Evolutionary conservation across 1,284 basidiomycete species (phyloP).

Genomic region (Rhodotorula sp.): DNA sequence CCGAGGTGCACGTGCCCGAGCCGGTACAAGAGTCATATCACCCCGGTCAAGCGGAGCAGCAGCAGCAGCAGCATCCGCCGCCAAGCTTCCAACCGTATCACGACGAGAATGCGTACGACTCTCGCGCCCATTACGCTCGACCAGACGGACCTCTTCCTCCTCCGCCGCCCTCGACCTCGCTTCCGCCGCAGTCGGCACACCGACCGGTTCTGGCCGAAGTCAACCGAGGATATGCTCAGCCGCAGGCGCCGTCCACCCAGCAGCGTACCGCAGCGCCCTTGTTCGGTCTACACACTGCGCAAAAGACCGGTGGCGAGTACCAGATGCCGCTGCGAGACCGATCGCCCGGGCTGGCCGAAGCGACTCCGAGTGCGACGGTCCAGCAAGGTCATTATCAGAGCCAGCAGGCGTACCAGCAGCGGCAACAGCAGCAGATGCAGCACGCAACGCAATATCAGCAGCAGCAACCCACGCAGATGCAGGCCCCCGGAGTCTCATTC

Average conservation of each 20-base stretch:
- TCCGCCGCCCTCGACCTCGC: neutral
- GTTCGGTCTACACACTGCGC: neutral
- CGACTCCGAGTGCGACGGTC: conserved; percentile 31
- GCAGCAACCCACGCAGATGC: conserved; percentile 4
- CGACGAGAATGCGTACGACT: conserved; percentile 28
- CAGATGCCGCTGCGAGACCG: conserved; percentile 32
- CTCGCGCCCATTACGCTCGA: conserved; percentile 1
- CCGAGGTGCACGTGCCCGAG: conserved; percentile 1
- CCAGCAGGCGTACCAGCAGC: conserved; percentile 21
- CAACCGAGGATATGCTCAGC: conserved; percentile 16
- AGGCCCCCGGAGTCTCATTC: conserved; percentile 9
- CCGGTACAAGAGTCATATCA: conserved; percentile 1
- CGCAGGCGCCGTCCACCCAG: conserved; percentile 10
- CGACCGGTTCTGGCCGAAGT: conserved; percentile 27
- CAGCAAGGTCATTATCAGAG: conserved; percentile 32
- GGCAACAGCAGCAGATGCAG: conserved; percentile 22
- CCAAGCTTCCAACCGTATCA: conserved; percentile 22
- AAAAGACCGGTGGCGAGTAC: conserved; percentile 21
- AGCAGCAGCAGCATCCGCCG: neutral
- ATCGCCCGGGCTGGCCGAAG: conserved; percentile 35
- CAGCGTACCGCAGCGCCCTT: conserved; percentile 8
- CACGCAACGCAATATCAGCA: conserved; percentile 5
- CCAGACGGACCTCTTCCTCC: neutral
- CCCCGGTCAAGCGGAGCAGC: neutral
- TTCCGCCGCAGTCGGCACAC: neutral